Base-by-base conservation (phyloP, 495 filamentous ascomycete genomes). In the Annulohypoxylon moriforme region DNA sequence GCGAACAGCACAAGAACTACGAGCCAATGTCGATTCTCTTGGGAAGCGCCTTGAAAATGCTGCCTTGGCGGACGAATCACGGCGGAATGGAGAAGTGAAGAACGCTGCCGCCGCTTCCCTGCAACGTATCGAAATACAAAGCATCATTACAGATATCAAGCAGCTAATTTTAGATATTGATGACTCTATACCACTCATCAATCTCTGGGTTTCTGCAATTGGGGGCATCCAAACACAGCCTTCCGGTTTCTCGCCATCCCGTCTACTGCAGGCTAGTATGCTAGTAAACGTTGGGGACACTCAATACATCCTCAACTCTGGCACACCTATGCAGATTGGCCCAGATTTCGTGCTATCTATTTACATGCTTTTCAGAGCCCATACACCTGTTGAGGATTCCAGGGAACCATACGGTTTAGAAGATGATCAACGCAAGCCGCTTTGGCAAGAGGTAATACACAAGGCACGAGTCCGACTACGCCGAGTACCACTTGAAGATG, bases 391-490 rank as follows among this genome's bases (percentile, higher is more conserved):
- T 47, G 64, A 75, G 38, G 74, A 86, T 83, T 16, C 53, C 0
- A 73, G 73, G 10, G 76, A 74, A n/a, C 80, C 78, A 4, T 86
- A 86, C 42, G 84, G 84, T 0, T 18, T 85, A n/a, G 82, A 80
- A 33, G 82, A 82, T 31, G 78, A 77, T 1, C 83, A 84, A 27
- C 85, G 92, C 46, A 91, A 94, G 71, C 90, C 92, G 1, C 94
- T 94, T 0, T 98, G 96, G 96, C 96, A 98, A 75, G 96, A 99
- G 76, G 94, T 97, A 44, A 94, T 98, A 60, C 94, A 98, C 80
- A 99, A 98, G 80, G 93, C 93, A 20, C 87, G 89, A 46, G 87
- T 98, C 9, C 93, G 94, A 67, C 85, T 99, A 9, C 82, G 90
- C 62, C 83, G 93, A 33, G 76, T 79, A 47, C 87, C 72, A 6